Evolutionary conservation across 78 protist genomes (phyloP).

Genomic region (Speleostelium caveatum): DNA sequence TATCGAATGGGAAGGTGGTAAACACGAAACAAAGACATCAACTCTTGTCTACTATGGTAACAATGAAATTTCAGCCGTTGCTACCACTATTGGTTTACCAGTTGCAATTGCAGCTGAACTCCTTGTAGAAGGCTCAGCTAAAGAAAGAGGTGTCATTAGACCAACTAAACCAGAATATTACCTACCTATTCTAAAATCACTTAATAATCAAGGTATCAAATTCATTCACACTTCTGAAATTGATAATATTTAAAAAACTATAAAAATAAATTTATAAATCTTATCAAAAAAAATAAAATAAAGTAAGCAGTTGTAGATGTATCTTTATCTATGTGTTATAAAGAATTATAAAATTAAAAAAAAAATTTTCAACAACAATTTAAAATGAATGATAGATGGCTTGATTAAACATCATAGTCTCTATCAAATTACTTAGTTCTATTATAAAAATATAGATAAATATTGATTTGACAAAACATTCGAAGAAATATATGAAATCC

Average conservation of each 20-base stretch:
- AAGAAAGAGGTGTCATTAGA: constrained; percentile 66
- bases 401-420: background rate
- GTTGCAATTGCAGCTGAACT: constrained; percentile 87
- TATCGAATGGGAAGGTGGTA: constrained; percentile 74
- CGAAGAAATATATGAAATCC: too few species aligned
- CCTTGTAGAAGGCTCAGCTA: constrained; percentile 59
- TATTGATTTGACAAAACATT: too few species aligned
- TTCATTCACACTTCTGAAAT: constrained; percentile 66
- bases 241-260: constrained; percentile 27
- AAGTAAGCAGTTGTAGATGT: background rate
- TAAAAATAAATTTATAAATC: too few species aligned
- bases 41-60: constrained; percentile 75
- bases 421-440: too few species aligned
- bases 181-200: constrained; percentile 75
- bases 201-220: constrained; percentile 72
- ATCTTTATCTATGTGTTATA: too few species aligned
- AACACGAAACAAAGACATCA: constrained; percentile 76
- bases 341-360: too few species aligned
- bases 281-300: too few species aligned
- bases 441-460: too few species aligned
- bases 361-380: background rate
- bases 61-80: constrained; percentile 77
- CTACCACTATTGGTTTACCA: constrained; percentile 90
- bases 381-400: background rate
- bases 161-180: constrained; percentile 52